Percentiles rank a stretch among this genome's conserved stretches.
These are phyloP conservation scores for Medicago lupulina DNA, from an alignment of 306 rosid genomes.

Conservation along the genomic window DNA sequence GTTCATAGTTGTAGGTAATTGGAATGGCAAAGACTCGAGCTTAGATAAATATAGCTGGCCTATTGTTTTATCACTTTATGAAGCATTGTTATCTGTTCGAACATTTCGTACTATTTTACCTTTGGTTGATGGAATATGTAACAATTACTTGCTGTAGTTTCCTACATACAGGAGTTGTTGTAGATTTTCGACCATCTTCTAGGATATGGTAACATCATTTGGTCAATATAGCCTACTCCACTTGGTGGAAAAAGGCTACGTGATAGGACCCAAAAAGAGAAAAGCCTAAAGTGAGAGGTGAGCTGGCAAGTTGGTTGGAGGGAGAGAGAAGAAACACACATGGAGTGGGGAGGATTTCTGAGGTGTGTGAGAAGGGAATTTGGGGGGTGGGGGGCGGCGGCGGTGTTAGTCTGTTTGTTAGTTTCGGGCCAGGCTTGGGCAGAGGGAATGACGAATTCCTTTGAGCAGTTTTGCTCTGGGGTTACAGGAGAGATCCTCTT, in stretches of 20 bases:
- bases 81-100: background rate
- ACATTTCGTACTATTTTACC: background rate
- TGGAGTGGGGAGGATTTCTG: too few relatives aligned
- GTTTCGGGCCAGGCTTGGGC: too few relatives aligned
- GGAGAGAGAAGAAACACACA: too few relatives aligned
- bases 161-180: constrained; percentile 6
- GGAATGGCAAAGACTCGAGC: constrained; percentile 1
- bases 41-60: constrained; percentile 16
- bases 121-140: background rate
- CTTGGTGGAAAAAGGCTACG: background rate
- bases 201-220: background rate
- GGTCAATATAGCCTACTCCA: background rate
- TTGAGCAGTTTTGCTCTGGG: too few relatives aligned
- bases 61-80: background rate
- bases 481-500: too few relatives aligned
- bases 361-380: too few relatives aligned
- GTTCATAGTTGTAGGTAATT: constrained; percentile 2
- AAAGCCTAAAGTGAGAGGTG: too few relatives aligned
- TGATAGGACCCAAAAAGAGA: too few relatives aligned
- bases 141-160: constrained; percentile 16
- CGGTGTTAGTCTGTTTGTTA: too few relatives aligned
- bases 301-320: too few relatives aligned
- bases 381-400: too few relatives aligned
- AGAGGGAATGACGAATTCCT: too few relatives aligned
- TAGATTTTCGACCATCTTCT: constrained; percentile 23